A percentile compares a stretch with the other conserved stretches of the same genome.
These are phyloP conservation scores for Petrea volubilis DNA, from an alignment of 257 asterid species.

Conservation along the genomic window DNA sequence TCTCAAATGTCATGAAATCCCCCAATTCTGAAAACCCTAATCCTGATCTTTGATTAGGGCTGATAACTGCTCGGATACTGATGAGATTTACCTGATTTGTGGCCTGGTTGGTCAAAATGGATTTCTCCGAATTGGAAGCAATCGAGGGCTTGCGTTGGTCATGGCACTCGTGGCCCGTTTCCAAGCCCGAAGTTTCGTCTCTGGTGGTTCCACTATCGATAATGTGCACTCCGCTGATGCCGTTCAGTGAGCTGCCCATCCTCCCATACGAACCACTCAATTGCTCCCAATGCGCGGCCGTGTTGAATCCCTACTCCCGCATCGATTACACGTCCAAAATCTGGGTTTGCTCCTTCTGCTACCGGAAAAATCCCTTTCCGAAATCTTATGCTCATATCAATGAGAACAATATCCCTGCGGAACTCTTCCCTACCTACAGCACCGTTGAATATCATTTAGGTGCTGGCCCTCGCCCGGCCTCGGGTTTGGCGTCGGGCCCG, in stretches of 20 bases:
- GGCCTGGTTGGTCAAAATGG: constrained; percentile 49
- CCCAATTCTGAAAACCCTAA: constrained; percentile 11
- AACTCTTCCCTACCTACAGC: constrained; percentile 93
- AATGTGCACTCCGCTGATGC: constrained; percentile 78
- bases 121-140: constrained; percentile 88
- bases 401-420: constrained; percentile 87
- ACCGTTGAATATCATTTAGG: constrained; percentile 83
- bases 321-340: constrained; percentile 68
- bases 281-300: constrained; percentile 74
- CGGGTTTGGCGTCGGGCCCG: constrained; percentile 32
- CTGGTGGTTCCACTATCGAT: constrained; percentile 81
- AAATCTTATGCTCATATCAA: constrained; percentile 59
- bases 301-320: constrained; percentile 86
- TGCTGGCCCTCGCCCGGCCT: constrained; percentile 25
- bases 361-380: constrained; percentile 67
- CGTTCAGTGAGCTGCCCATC: constrained; percentile 74
- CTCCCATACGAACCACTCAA: constrained; percentile 71
- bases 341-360: constrained; percentile 88
- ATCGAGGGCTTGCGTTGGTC: constrained; percentile 98
- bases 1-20: background rate
- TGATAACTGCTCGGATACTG: background rate
- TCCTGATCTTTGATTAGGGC: constrained; percentile 14
- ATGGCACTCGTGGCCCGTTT: constrained; percentile 92
- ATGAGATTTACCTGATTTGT: constrained; percentile 28
- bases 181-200: constrained; percentile 64